A percentile compares a stretch with the other conserved stretches of the same genome.
Conservation (phyloP, 768 basidiomycete species). For the Phylloporus sp. region DNA sequence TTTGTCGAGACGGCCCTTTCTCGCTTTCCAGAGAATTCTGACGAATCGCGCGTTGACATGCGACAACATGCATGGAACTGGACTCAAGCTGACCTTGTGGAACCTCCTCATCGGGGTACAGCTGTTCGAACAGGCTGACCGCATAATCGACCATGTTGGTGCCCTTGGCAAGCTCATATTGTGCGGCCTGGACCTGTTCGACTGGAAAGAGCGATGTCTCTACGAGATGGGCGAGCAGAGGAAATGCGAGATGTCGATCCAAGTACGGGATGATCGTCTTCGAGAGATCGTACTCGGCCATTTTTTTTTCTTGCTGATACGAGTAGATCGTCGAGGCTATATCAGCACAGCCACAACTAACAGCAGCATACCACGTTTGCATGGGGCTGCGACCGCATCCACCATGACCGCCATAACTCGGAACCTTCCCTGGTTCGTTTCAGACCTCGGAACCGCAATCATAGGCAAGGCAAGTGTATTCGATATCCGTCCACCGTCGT, state of each 20-base stretch:
- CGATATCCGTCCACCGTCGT: background rate
- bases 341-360: constrained; percentile 22
- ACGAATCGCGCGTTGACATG: background rate
- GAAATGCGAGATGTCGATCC: constrained; percentile 93
- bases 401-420: constrained; percentile 73
- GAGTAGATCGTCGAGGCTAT: constrained; percentile 1
- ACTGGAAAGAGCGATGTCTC: constrained; percentile 71
- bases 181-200: constrained; percentile 79
- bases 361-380: constrained; percentile 4
- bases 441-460: constrained; percentile 74
- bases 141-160: constrained; percentile 99
- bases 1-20: constrained; percentile 79
- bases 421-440: constrained; percentile 82
- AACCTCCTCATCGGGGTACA: constrained; percentile 65
- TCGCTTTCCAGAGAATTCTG: constrained; percentile 83
- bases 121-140: constrained; percentile 69
- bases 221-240: constrained; percentile 82
- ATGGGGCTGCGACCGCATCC: constrained; percentile 5
- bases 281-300: constrained; percentile 90
- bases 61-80: background rate
- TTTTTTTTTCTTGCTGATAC: constrained; percentile 28
- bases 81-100: constrained; percentile 53
- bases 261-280: constrained; percentile 87
- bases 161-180: constrained; percentile 95
- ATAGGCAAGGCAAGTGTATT: constrained; percentile 62